These are phyloP conservation scores for Orychophragmus violaceus DNA, from an alignment of 345 rosid species.

Conservation along the genomic window DNA sequence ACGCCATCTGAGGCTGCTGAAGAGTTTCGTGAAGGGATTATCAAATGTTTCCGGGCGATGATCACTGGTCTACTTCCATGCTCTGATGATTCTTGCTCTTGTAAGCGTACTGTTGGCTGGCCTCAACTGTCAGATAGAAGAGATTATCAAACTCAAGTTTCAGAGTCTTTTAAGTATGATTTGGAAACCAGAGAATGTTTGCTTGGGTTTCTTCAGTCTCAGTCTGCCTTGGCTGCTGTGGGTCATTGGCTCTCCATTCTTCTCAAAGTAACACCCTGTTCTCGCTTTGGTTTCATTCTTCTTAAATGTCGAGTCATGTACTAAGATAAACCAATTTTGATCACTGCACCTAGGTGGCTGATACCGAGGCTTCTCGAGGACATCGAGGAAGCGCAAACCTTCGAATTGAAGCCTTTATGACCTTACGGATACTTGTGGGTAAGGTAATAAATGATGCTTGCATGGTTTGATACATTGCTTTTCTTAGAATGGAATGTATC, in stretches of 20 bases:
- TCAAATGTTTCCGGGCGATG: conserved; percentile 72
- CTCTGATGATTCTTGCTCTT: conserved; percentile 52
- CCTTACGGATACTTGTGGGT: conserved; percentile 75
- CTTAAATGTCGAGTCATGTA: background rate
- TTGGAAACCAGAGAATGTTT: conserved; percentile 53
- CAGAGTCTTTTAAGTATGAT: conserved; percentile 25
- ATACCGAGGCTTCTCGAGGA: conserved; percentile 72
- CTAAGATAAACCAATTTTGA: conserved; percentile 14
- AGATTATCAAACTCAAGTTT: conserved; percentile 24
- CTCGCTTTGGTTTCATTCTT: background rate
- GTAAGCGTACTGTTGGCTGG: conserved; percentile 45
- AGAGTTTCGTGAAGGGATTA: conserved; percentile 86
- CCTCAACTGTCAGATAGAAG: conserved; percentile 47
- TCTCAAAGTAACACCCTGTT: conserved; percentile 48
- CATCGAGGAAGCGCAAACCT: conserved; percentile 77
- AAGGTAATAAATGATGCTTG: conserved; percentile 43
- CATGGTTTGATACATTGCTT: background rate
- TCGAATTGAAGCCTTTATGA: conserved; percentile 69
- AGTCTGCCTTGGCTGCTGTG: conserved; percentile 66
- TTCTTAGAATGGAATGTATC: background rate
- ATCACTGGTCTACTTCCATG: conserved; percentile 52
- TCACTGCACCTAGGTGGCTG: conserved; percentile 64
- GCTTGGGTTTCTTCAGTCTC: conserved; percentile 74
- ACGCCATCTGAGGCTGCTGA: conserved; percentile 74
- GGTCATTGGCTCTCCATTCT: conserved; percentile 97